Evolutionary conservation across 192 early-diverging fungal genomes (phyloP).

Genomic region (Coemansia sp.): DNA sequence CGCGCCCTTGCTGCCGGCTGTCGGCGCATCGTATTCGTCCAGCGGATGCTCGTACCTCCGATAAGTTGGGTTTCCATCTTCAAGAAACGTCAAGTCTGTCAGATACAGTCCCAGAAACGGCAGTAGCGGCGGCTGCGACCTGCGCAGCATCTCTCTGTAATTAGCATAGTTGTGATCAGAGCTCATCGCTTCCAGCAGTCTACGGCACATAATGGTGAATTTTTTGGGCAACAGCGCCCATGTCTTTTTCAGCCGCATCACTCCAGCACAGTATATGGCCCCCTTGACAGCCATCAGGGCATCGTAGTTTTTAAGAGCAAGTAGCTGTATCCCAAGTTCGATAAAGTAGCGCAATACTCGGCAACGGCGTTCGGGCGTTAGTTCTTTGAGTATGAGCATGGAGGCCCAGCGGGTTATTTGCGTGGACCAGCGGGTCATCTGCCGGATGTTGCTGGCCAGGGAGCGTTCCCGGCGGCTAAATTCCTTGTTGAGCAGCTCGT

Average conservation of each 20-base stretch:
- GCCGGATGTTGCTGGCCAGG: conserved; percentile 66
- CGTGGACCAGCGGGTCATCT: conserved; percentile 71
- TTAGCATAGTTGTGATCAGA: conserved; percentile 67
- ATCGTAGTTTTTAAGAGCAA: conserved; percentile 69
- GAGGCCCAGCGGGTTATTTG: conserved; percentile 80
- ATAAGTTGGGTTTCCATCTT: conserved; percentile 79
- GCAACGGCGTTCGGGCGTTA: conserved; percentile 69
- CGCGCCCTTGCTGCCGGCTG: background rate
- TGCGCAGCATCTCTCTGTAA: conserved; percentile 53
- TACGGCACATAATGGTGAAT: conserved; percentile 64
- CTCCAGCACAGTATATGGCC: conserved; percentile 71
- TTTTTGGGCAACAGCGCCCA: conserved; percentile 70
- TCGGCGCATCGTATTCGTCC: background rate
- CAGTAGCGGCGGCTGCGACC: conserved; percentile 65
- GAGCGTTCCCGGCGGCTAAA: conserved; percentile 57
- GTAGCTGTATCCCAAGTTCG: conserved; percentile 64
- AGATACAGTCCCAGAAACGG: conserved; percentile 82
- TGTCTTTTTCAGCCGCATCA: conserved; percentile 71
- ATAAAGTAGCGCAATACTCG: conserved; percentile 76
- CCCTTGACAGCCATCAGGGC: conserved; percentile 78
- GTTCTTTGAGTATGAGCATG: conserved; percentile 70
- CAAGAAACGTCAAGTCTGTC: conserved; percentile 81
- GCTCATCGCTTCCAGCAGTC: conserved; percentile 61
- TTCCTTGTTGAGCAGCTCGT: conserved; percentile 73
- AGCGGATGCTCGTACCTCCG: conserved; percentile 38